Base-by-base conservation (phyloP, 2,329 filamentous ascomycete species). In the Colletotrichum tropicicola region DNA sequence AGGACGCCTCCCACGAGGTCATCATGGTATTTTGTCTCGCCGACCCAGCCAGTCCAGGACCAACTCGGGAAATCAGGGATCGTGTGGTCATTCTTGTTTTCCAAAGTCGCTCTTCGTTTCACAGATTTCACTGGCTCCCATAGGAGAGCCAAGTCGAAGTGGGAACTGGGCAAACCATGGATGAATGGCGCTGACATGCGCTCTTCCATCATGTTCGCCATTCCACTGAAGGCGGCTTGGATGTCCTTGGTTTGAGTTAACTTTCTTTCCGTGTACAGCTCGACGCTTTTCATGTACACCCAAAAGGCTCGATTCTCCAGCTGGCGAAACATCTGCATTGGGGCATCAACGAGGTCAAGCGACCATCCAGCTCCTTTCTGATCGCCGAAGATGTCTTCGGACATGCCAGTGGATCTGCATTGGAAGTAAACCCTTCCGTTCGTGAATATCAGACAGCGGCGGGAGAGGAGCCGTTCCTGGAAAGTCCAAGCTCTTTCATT, bases 401-500 rank as follows among this genome's bases (percentile, higher is more conserved):
- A 72, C 67, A 71, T 71, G n/a, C 59, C 52, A 5, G 63, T 66
- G 6, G 64, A 61, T 9, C 67, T 64, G 57, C 77, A 77, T 51
- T 77, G 72, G 28, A 75, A 77, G 60, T 74, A 76, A 2, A 77
- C 67, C 9, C 71, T 65, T 0, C 69, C 70, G 6, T 73, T 67
- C 3, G 74, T 73, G 69, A 82, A 77, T 70, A 79, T 81, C 55
- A 82, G 73, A n/a, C 74, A 73, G 6, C 80, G 79, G 8, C 80
- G 74, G 7, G 80, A 78, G 61, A 82, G 82, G 5, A 80, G 66
- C 4, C 72, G 71, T 60, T 82, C 80, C 58, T 82, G 78, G 8
- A 82, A 69, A 3, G 80, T 81, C 80, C 80, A 82, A 12, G 74
- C 79, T 21, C 80, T 74, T 3, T 71, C 74, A 59, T 75, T 78